Evolutionary conservation across 306 rosid genomes (phyloP).

Genomic region (Medicago ruthenica): DNA sequence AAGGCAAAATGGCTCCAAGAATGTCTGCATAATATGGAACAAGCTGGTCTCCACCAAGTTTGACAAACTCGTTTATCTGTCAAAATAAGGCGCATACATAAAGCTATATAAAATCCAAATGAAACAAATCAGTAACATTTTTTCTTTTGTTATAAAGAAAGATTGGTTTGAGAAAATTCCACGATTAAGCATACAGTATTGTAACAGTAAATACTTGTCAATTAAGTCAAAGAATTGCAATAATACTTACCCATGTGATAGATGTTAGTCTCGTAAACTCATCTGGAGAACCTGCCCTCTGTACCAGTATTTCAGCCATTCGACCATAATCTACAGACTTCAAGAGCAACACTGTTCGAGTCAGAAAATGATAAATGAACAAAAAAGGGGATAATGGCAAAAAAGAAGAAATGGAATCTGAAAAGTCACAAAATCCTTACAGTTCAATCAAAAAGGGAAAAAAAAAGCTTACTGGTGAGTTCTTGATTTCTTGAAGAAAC

Average conservation of each 20-base stretch:
- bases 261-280: constrained; percentile 98
- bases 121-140: constrained; percentile 11
- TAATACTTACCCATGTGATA: constrained; percentile 83
- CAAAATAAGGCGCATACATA: constrained; percentile 28
- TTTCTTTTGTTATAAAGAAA: constrained; percentile 16
- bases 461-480: constrained; percentile 93
- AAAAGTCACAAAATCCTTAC: constrained; percentile 55
- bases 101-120: constrained; percentile 24
- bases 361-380: constrained; percentile 94
- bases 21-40: constrained; percentile 96
- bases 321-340: constrained; percentile 99
- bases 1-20: constrained; percentile 95
- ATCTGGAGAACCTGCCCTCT: constrained; percentile 87
- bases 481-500: constrained; percentile 98
- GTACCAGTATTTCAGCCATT: constrained; percentile 97
- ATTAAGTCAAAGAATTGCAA: constrained; percentile 25
- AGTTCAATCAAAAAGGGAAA: constrained; percentile 34
- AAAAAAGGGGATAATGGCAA: constrained; percentile 38
- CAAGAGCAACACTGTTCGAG: constrained; percentile 99
- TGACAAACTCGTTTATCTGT: constrained; percentile 95
- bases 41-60: constrained; percentile 99
- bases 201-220: constrained; percentile 16
- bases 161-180: constrained; percentile 1
- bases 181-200: constrained; percentile 18
- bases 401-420: constrained; percentile 19